Evolutionary conservation across 805 yeast genomes (phyloP).

Genomic region (Teunomyces panamensis): DNA sequence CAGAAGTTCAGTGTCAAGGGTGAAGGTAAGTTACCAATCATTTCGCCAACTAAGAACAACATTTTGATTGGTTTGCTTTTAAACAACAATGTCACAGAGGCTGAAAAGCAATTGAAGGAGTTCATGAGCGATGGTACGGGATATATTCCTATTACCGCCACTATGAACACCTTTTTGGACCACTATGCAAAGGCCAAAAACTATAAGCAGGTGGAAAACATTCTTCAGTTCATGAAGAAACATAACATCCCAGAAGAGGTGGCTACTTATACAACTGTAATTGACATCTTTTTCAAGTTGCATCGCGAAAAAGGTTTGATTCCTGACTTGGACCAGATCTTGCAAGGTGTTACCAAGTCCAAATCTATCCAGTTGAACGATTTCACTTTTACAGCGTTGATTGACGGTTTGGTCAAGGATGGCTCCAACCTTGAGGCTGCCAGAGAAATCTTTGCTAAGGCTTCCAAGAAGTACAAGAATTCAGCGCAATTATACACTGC

Average conservation of each 20-base stretch:
- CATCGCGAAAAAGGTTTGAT: slow-evolving; percentile 41
- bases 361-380: slow-evolving; percentile 36
- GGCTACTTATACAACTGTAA: slow-evolving; percentile 59
- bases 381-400: slow-evolving; percentile 49
- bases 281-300: slow-evolving; percentile 51
- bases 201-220: slow-evolving; percentile 47
- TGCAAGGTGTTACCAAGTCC: slow-evolving; percentile 37
- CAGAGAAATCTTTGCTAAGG: slow-evolving; percentile 42
- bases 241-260: slow-evolving; percentile 51
- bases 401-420: slow-evolving; percentile 51
- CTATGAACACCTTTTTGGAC: slow-evolving; percentile 53
- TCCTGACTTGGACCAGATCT: slow-evolving; percentile 39
- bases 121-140: slow-evolving; percentile 30
- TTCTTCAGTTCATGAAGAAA: slow-evolving; percentile 43
- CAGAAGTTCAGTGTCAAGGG: slow-evolving; percentile 23
- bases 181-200: slow-evolving; percentile 39
- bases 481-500: slow-evolving; percentile 42
- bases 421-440: slow-evolving; percentile 51
- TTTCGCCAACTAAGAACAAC: slow-evolving; percentile 41
- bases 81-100: slow-evolving; percentile 39
- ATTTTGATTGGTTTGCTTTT: slow-evolving; percentile 44
- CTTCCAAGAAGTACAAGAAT: slow-evolving; percentile 31
- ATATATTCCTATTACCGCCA: slow-evolving; percentile 43
- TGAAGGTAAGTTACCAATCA: slow-evolving; percentile 25
- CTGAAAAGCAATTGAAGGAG: slow-evolving; percentile 41